phyloP scores from a whole-genome alignment of 148 eudicot species.

The Arbutus unedo region DNA sequence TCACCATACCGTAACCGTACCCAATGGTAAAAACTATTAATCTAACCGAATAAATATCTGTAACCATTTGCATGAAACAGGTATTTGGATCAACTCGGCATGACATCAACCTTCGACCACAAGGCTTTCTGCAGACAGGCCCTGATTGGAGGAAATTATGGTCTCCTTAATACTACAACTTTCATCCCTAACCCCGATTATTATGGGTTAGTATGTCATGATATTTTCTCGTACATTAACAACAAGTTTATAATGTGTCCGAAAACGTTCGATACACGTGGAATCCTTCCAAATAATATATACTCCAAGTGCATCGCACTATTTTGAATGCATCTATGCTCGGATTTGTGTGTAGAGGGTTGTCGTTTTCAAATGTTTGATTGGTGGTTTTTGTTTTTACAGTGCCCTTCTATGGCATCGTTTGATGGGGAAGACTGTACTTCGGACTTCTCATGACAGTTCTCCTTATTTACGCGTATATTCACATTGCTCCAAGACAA shows the following conservation, averaged over 20 bases:
- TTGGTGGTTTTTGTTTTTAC: background rate
- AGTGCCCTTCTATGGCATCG: constrained; percentile 61
- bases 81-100: constrained; percentile 69
- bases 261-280: no score
- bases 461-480: constrained; percentile 40
- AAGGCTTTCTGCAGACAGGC: constrained; percentile 64
- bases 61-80: constrained; percentile 14
- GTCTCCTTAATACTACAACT: constrained; percentile 46
- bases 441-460: constrained; percentile 22
- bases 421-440: constrained; percentile 47
- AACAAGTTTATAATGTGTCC: no score
- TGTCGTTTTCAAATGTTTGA: no score
- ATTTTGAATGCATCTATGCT: no score
- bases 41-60: no score
- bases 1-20: no score
- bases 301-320: no score
- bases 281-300: no score
- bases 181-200: constrained; percentile 64
- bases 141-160: constrained; percentile 62
- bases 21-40: no score
- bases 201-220: constrained; percentile 36
- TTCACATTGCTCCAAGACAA: constrained; percentile 42
- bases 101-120: constrained; percentile 45
- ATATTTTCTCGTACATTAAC: no score
- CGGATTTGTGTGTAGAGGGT: no score